These are phyloP conservation scores for Elsinoe necatrix DNA, from an alignment of 2,329 filamentous ascomycete genomes.

Conservation along the genomic window DNA sequence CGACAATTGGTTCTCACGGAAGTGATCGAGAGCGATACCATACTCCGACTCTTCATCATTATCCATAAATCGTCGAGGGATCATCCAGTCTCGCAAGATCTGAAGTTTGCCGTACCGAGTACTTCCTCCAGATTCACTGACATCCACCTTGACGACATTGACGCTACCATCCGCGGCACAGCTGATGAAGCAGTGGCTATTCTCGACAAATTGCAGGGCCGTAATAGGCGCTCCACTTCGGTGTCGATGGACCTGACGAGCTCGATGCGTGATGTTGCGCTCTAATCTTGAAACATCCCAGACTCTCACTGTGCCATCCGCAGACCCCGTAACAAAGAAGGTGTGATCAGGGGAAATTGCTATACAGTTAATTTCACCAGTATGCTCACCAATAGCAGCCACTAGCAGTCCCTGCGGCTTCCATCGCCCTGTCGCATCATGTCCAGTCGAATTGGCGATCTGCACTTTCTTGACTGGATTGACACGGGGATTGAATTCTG, in stretches of 20 bases:
- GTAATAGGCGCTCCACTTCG: constrained; percentile 63
- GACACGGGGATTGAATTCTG: constrained; percentile 70
- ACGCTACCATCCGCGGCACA: constrained; percentile 85
- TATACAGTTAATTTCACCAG: constrained; percentile 70
- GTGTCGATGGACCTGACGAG: constrained; percentile 77
- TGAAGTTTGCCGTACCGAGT: constrained; percentile 68
- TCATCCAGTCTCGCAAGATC: constrained; percentile 69
- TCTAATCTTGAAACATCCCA: constrained; percentile 91
- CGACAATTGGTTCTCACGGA: constrained; percentile 72
- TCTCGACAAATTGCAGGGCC: constrained; percentile 82
- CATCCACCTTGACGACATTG: constrained; percentile 78
- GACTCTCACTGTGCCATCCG: constrained; percentile 82
- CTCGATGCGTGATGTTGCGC: constrained; percentile 79
- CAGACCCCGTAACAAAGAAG: constrained; percentile 90
- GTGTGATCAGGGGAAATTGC: constrained; percentile 78
- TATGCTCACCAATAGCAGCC: constrained; percentile 82
- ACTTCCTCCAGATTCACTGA: constrained; percentile 43
- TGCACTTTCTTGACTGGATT: constrained; percentile 53
- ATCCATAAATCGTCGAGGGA: constrained; percentile 22
- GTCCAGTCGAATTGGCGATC: constrained; percentile 23
- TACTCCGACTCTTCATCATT: constrained; percentile 46
- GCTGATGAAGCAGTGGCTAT: constrained; percentile 87
- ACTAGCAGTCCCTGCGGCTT: constrained; percentile 75
- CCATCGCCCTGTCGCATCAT: constrained; percentile 56
- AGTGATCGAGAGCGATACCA: constrained; percentile 88